Evolutionary conservation across 345 rosid species (phyloP).

Genomic region (Sisymbrium altissimum): DNA sequence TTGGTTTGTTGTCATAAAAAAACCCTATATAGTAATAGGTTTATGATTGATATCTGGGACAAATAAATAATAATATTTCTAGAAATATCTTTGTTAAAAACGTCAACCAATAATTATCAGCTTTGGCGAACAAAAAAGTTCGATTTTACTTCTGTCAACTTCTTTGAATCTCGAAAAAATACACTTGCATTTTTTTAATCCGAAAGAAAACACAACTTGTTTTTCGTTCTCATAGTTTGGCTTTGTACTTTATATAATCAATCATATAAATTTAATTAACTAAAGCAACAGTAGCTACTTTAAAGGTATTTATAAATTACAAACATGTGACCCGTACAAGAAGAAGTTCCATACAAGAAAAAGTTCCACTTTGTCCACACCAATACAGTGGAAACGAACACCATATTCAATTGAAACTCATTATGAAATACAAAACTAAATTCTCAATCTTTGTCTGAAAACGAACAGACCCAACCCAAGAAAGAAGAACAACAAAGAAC

Average conservation of each 20-base stretch:
- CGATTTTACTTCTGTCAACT: not conserved
- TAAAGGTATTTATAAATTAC: not conserved
- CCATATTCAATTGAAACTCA: not conserved
- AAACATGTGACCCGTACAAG: slow-evolving; percentile 3
- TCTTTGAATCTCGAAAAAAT: not conserved
- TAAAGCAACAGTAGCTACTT: not conserved
- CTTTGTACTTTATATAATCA: not conserved
- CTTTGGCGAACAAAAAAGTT: not conserved
- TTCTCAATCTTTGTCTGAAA: slow-evolving; percentile 2
- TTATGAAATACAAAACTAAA: not conserved
- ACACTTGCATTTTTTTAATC: not conserved
- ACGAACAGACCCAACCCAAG: not conserved
- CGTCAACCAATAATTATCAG: not conserved
- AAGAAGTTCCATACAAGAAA: slow-evolving; percentile 3
- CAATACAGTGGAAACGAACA: not conserved
- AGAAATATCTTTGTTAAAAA: not conserved
- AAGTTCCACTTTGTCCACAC: slow-evolving; percentile 18
- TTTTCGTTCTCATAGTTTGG: not conserved
- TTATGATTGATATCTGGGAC: not conserved
- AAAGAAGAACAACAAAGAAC: not conserved
- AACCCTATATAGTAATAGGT: not conserved
- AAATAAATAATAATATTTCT: not conserved
- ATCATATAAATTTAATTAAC: not conserved
- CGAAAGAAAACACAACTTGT: not conserved
- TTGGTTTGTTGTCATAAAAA: no score